These are phyloP conservation scores for Teratosphaeria pseudoeucalypti DNA, from an alignment of 2,329 filamentous ascomycete species.

Conservation along the genomic window DNA sequence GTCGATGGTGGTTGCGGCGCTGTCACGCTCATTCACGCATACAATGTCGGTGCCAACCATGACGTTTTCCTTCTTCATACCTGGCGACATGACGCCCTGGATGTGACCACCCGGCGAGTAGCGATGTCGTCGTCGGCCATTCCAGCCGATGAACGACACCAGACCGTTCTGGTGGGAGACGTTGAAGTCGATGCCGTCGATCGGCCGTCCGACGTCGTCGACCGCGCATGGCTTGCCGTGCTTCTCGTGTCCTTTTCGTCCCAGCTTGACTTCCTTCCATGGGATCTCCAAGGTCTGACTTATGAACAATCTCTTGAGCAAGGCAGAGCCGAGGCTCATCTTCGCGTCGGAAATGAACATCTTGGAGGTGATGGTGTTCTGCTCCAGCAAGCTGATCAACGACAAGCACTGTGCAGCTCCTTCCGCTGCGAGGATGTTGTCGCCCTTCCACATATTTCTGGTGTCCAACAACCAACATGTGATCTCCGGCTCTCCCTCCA, in stretches of 20 bases:
- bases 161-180: conserved; percentile 69
- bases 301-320: conserved; percentile 64
- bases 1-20: conserved; percentile 48
- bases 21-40: conserved; percentile 58
- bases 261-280: conserved; percentile 50
- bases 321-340: conserved; percentile 60
- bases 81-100: conserved; percentile 17
- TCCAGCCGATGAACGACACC: conserved; percentile 53
- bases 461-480: conserved; percentile 43
- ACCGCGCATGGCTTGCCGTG: conserved; percentile 44
- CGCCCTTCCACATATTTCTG: conserved; percentile 36
- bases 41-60: conserved; percentile 68
- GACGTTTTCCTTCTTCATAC: conserved; percentile 20
- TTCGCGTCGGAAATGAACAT: conserved; percentile 51
- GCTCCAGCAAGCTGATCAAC: conserved; percentile 43
- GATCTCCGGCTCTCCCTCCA: conserved; percentile 10
- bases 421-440: conserved; percentile 32
- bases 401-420: conserved; percentile 33
- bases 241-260: conserved; percentile 42
- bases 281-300: conserved; percentile 47
- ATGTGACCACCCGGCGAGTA: conserved; percentile 19
- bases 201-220: conserved; percentile 28
- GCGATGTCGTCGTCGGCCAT: conserved; percentile 18
- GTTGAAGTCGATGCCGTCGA: conserved; percentile 55
- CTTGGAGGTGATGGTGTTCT: conserved; percentile 46